Percentiles rank a stretch among this genome's conserved stretches.
Evolutionary conservation across 805 yeast species (phyloP).

Genomic region (Isabelozyma pseudorhagii): DNA sequence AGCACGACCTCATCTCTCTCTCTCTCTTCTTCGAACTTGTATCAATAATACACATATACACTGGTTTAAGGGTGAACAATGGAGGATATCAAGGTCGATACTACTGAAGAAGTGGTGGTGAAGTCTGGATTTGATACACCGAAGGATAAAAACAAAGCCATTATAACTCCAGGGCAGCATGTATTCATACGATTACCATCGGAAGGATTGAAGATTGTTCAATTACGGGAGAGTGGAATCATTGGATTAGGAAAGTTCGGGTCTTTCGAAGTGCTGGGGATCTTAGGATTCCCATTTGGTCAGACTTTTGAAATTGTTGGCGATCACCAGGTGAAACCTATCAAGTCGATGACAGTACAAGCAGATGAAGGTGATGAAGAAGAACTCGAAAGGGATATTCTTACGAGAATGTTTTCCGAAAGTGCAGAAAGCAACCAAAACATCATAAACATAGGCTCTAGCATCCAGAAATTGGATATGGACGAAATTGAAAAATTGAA

Average conservation of each 20-base stretch:
- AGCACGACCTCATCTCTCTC: slow-evolving; percentile 5
- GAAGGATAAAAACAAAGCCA: slow-evolving; percentile 18
- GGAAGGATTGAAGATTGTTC: slow-evolving; percentile 69
- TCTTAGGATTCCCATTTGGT: slow-evolving; percentile 82
- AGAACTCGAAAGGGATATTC: slow-evolving; percentile 37
- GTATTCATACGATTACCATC: slow-evolving; percentile 79
- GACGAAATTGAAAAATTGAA: slow-evolving; percentile 87
- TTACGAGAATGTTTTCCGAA: slow-evolving; percentile 34
- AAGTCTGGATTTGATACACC: neutral
- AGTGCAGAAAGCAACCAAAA: slow-evolving; percentile 64
- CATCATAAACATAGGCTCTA: slow-evolving; percentile 62
- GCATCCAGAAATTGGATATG: slow-evolving; percentile 68
- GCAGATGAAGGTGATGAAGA: slow-evolving; percentile 25
- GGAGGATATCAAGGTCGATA: neutral
- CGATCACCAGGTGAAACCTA: slow-evolving; percentile 48
- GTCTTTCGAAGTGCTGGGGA: slow-evolving; percentile 65
- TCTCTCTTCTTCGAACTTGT: neutral
- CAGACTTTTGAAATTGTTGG: slow-evolving; percentile 82
- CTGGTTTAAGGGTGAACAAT: neutral
- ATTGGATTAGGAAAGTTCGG: slow-evolving; percentile 92
- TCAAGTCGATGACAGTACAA: slow-evolving; percentile 37
- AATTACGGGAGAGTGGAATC: slow-evolving; percentile 55
- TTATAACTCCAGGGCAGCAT: slow-evolving; percentile 47
- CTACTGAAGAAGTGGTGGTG: neutral
- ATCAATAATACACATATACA: neutral